Evolutionary conservation across 345 rosid genomes (phyloP).

Genomic region (Combretum micranthum): DNA sequence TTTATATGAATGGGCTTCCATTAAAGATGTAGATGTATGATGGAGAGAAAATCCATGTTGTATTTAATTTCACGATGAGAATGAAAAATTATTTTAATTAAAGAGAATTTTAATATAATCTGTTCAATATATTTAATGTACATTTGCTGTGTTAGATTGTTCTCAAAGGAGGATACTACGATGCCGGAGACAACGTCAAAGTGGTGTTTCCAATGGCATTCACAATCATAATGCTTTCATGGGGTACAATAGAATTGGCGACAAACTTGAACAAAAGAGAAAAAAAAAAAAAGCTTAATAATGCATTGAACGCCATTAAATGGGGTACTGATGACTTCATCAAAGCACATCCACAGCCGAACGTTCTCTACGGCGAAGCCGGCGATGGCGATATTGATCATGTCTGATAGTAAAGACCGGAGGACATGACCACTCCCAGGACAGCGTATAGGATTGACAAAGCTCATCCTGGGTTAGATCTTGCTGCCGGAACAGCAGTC

Average conservation of each 20-base stretch:
- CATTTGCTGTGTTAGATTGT: constrained; percentile 25
- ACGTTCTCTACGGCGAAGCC: constrained; percentile 50
- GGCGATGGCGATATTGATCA: constrained; percentile 57
- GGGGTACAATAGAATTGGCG: constrained; percentile 56
- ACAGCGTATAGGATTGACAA: constrained; percentile 28
- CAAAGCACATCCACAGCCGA: constrained; percentile 47
- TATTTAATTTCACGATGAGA: no score
- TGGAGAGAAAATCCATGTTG: no score
- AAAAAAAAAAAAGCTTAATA: constrained; percentile 20
- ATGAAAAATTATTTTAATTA: no score
- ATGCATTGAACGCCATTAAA: constrained; percentile 39
- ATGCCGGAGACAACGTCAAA: constrained; percentile 72
- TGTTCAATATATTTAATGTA: background rate
- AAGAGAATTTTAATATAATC: background rate
- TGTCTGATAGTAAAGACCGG: constrained; percentile 63
- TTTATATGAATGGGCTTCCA: no score
- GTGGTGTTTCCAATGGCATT: constrained; percentile 75
- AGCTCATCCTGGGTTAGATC: constrained; percentile 59
- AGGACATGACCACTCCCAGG: constrained; percentile 67
- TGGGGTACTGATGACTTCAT: constrained; percentile 77
- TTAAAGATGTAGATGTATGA: no score
- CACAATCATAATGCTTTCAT: constrained; percentile 58
- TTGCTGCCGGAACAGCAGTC: constrained; percentile 62
- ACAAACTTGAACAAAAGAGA: constrained; percentile 15
- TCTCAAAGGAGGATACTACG: constrained; percentile 69